phyloP scores from a whole-genome alignment of 2,329 filamentous ascomycete genomes.

The Lasiodiplodia sp. region DNA sequence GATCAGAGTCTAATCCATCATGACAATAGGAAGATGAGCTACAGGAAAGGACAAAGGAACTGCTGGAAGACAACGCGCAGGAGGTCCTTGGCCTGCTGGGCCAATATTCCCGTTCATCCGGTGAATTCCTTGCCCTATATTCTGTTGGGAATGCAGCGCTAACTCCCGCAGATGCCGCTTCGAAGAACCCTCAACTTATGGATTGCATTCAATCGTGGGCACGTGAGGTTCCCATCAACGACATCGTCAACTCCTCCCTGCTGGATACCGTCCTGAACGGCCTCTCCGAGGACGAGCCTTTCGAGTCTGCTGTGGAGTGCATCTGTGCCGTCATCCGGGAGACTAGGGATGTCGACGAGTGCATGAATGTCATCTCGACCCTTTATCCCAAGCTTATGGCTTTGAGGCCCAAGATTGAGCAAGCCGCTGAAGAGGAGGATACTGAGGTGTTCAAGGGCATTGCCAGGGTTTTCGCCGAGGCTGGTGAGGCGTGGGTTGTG shows the following conservation, averaged over 20 bases:
- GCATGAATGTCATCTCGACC: slow-evolving; percentile 78
- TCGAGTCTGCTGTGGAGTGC: slow-evolving; percentile 90
- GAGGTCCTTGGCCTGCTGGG: slow-evolving; percentile 87
- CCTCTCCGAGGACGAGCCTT: slow-evolving; percentile 76
- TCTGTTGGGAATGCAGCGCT: neutral
- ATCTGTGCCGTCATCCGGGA: slow-evolving; percentile 91
- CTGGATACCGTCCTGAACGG: slow-evolving; percentile 82
- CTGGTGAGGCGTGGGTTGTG: slow-evolving; percentile 93
- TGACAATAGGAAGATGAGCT: slow-evolving; percentile 89
- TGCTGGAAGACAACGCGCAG: slow-evolving; percentile 88
- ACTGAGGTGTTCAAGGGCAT: slow-evolving; percentile 84
- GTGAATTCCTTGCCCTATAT: slow-evolving; percentile 60
- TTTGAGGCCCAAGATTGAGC: slow-evolving; percentile 77
- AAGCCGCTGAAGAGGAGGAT: slow-evolving; percentile 81
- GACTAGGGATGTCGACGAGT: slow-evolving; percentile 92
- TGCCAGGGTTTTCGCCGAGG: slow-evolving; percentile 89
- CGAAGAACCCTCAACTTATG: slow-evolving; percentile 87
- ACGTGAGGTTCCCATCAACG: slow-evolving; percentile 83
- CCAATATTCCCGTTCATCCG: slow-evolving; percentile 89
- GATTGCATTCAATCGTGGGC: slow-evolving; percentile 98
- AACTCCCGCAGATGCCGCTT: slow-evolving; percentile 68
- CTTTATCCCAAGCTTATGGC: slow-evolving; percentile 83
- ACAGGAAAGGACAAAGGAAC: slow-evolving; percentile 80
- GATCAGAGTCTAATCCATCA: slow-evolving; percentile 51
- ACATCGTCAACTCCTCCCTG: slow-evolving; percentile 85